phyloP scores from a whole-genome alignment of 805 yeast species.

The Torulaspora quercuum region DNA sequence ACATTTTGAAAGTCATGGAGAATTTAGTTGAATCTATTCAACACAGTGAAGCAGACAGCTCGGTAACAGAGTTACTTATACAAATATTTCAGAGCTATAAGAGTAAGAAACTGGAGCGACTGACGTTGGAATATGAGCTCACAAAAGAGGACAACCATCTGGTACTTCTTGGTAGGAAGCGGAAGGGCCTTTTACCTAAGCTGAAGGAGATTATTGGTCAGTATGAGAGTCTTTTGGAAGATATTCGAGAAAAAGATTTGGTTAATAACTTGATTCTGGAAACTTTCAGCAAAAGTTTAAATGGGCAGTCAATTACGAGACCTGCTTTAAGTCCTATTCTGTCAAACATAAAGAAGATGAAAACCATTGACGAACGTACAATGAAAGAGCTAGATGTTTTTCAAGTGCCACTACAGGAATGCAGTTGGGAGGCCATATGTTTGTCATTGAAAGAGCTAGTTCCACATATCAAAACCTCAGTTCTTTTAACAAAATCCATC shows the following conservation, averaged over 20 bases:
- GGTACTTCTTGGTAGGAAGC: conserved; percentile 22
- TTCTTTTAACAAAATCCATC: conserved; percentile 36
- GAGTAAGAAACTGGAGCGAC: conserved; percentile 48
- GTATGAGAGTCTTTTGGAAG: conserved; percentile 18
- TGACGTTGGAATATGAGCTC: conserved; percentile 56
- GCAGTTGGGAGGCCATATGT: conserved; percentile 33
- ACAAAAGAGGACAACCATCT: conserved; percentile 38
- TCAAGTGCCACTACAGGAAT: conserved; percentile 23
- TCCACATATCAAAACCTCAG: conserved; percentile 40
- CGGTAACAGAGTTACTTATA: conserved; percentile 48
- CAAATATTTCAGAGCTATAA: conserved; percentile 51
- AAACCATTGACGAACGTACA: conserved; percentile 38
- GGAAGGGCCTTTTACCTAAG: conserved; percentile 32
- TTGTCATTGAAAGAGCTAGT: conserved; percentile 27
- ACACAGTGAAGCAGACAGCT: conserved; percentile 64
- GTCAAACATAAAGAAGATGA: conserved; percentile 36
- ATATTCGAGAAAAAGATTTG: conserved; percentile 18
- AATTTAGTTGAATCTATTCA: conserved; percentile 63
- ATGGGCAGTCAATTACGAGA: background rate
- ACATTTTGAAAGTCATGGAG: conserved; percentile 47
- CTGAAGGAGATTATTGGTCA: conserved; percentile 17
- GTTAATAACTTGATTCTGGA: conserved; percentile 17
- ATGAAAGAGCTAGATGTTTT: conserved; percentile 36
- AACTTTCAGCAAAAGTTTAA: conserved; percentile 21
- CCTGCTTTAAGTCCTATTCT: conserved; percentile 29